Evolutionary conservation across 148 eudicot species (phyloP).

Genomic region (Nepenthes mirabilis): DNA sequence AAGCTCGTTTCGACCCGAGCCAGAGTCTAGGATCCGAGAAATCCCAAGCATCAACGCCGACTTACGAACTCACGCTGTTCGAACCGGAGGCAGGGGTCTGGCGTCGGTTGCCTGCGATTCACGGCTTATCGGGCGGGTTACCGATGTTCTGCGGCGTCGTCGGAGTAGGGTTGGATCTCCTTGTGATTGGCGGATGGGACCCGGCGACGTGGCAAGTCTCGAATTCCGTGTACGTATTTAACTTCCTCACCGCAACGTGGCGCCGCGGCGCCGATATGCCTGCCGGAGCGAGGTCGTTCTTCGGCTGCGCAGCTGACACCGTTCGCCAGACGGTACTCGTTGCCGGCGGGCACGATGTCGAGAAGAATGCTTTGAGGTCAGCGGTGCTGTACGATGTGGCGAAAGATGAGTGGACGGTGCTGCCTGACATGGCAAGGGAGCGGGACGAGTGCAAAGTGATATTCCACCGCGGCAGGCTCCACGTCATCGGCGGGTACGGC

Average conservation of each 20-base stretch:
- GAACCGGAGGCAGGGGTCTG: slow-evolving; percentile 40
- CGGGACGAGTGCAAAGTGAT: slow-evolving; percentile 63
- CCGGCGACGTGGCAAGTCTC: slow-evolving; percentile 47
- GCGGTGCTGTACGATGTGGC: slow-evolving; percentile 53
- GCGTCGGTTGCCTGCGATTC: slow-evolving; percentile 33
- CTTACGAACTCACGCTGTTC: slow-evolving; percentile 33
- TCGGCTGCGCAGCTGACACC: slow-evolving; percentile 47
- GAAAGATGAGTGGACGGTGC: slow-evolving; percentile 32
- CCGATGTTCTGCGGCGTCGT: slow-evolving; percentile 63
- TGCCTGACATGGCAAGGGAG: slow-evolving; percentile 55
- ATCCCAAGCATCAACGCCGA: slow-evolving; percentile 9
- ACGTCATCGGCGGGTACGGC: slow-evolving; percentile 67
- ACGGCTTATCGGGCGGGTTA: slow-evolving; percentile 28
- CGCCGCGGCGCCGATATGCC: slow-evolving; percentile 63
- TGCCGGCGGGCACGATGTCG: slow-evolving; percentile 78
- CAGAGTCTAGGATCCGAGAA: slow-evolving; percentile 10
- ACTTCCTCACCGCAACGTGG: slow-evolving; percentile 48
- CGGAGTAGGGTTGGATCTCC: slow-evolving; percentile 42
- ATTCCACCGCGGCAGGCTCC: slow-evolving; percentile 49
- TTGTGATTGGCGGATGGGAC: slow-evolving; percentile 78
- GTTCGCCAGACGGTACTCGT: slow-evolving; percentile 34
- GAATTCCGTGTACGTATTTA: slow-evolving; percentile 32
- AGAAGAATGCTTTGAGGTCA: slow-evolving; percentile 54
- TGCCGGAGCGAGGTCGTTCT: slow-evolving; percentile 47
- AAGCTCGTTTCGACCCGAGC: slow-evolving; percentile 26